These are phyloP conservation scores for Boehmeria nivea DNA, from an alignment of 306 rosid genomes.

Conservation along the genomic window DNA sequence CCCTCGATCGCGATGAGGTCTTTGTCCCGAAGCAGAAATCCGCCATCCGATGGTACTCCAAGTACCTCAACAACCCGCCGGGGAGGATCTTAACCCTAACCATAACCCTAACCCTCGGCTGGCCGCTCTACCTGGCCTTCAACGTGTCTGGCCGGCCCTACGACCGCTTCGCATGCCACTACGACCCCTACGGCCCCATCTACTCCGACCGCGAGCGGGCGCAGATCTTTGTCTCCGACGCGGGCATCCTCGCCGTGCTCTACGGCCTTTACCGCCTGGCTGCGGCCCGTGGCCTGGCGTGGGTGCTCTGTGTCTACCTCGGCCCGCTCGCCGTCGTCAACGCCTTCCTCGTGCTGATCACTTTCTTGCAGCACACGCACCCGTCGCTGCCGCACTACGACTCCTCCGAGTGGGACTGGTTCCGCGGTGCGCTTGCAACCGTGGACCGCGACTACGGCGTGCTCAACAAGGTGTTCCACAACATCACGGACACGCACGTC, in stretches of 20 bases:
- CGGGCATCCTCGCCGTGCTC: slow-evolving; percentile 35
- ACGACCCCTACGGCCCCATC: slow-evolving; percentile 71
- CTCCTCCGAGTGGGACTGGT: slow-evolving; percentile 91
- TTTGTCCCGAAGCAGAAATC: slow-evolving; percentile 78
- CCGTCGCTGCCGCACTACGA: slow-evolving; percentile 82
- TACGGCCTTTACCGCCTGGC: slow-evolving; percentile 56
- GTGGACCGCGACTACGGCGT: slow-evolving; percentile 88
- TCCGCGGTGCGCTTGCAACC: slow-evolving; percentile 87
- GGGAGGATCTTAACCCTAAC: slow-evolving; percentile 57
- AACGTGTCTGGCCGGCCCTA: slow-evolving; percentile 67
- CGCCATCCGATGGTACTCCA: slow-evolving; percentile 46
- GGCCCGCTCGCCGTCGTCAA: slow-evolving; percentile 75
- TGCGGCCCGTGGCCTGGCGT: slow-evolving; percentile 61
- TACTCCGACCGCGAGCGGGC: slow-evolving; percentile 61
- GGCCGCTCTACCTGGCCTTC: slow-evolving; percentile 76
- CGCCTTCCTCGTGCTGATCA: slow-evolving; percentile 76
- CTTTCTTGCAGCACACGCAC: slow-evolving; percentile 94
- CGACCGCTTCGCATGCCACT: slow-evolving; percentile 71
- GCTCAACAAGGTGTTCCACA: slow-evolving; percentile 87
- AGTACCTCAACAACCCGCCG: slow-evolving; percentile 73
- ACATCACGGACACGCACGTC: slow-evolving; percentile 92
- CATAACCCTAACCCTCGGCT: slow-evolving; percentile 51
- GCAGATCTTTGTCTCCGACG: slow-evolving; percentile 65
- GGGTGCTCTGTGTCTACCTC: slow-evolving; percentile 76
- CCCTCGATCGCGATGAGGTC: slow-evolving; percentile 87